A percentile compares a stretch with the other conserved stretches of the same genome.
Evolutionary conservation across 2,329 filamentous ascomycete genomes (phyloP).

Genomic region (Colletotrichum falcatum): DNA sequence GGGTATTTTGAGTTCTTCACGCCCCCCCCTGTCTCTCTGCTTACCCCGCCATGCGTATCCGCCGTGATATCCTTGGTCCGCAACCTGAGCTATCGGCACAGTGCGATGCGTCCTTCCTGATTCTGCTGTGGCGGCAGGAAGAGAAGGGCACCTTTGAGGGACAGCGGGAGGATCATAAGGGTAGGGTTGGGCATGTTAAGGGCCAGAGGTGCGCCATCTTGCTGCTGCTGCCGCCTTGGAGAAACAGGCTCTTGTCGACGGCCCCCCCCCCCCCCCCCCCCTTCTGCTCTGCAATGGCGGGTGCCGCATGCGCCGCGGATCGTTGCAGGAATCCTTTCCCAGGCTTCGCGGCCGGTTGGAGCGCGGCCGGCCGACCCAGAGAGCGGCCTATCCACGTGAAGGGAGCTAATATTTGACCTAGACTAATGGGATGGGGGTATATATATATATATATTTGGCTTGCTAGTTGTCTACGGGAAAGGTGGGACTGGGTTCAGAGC

Average conservation of each 20-base stretch:
- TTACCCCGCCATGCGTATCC: slow-evolving; percentile 19
- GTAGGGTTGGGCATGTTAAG: neutral
- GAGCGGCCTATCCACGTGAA: neutral
- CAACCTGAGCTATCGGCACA: slow-evolving; percentile 18
- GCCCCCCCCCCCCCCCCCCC: neutral
- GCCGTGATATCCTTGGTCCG: slow-evolving; percentile 8
- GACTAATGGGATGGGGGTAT: no score
- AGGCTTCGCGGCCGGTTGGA: neutral
- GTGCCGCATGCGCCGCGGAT: slow-evolving; percentile 25
- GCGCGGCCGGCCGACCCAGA: neutral
- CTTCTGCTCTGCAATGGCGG: neutral
- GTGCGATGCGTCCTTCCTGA: slow-evolving; percentile 3
- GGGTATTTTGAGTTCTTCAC: no score
- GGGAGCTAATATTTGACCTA: neutral
- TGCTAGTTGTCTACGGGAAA: neutral
- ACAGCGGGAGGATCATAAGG: neutral
- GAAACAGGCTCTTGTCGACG: neutral
- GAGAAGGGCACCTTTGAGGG: neutral
- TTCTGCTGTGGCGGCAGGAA: neutral
- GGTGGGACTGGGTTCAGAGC: neutral
- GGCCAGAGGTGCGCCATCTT: neutral
- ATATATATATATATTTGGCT: no score
- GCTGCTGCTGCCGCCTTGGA: slow-evolving; percentile 16
- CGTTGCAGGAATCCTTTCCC: slow-evolving; percentile 10
- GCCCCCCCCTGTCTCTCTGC: neutral